A percentile compares a stretch with the other conserved stretches of the same genome.
Evolutionary conservation across 306 rosid genomes (phyloP).

Genomic region (Inga oerstediana): DNA sequence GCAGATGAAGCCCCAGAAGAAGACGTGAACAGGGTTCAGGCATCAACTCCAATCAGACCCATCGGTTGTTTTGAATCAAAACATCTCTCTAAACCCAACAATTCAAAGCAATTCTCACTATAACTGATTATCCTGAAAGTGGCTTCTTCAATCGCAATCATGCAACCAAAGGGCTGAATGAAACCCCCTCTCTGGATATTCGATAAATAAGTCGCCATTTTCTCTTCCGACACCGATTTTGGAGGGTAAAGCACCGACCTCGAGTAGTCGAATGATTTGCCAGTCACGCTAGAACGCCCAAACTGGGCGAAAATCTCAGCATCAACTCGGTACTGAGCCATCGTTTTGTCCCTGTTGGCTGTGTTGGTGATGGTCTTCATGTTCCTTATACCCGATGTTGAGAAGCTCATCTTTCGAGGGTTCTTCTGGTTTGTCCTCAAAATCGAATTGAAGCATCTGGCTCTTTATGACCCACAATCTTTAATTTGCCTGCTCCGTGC

Average conservation of each 20-base stretch:
- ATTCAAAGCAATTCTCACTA: slow-evolving; percentile 66
- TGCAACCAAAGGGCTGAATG: slow-evolving; percentile 77
- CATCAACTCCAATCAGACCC: slow-evolving; percentile 64
- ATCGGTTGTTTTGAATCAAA: slow-evolving; percentile 23
- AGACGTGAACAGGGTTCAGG: slow-evolving; percentile 62
- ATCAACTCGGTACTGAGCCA: slow-evolving; percentile 67
- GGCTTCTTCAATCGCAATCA: slow-evolving; percentile 68
- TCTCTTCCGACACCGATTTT: slow-evolving; percentile 59
- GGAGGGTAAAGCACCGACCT: slow-evolving; percentile 50
- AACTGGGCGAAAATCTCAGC: slow-evolving; percentile 67
- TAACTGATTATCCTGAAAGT: slow-evolving; percentile 55
- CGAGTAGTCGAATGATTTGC: slow-evolving; percentile 69
- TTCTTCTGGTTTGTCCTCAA: slow-evolving; percentile 5
- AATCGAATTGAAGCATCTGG: slow-evolving; percentile 12
- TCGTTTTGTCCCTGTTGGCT: slow-evolving; percentile 34
- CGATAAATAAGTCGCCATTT: slow-evolving; percentile 56
- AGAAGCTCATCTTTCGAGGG: slow-evolving; percentile 43
- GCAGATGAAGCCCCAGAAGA: slow-evolving; percentile 64
- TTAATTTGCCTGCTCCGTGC: not conserved
- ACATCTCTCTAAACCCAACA: slow-evolving; percentile 53
- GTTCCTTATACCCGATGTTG: slow-evolving; percentile 59
- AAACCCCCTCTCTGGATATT: slow-evolving; percentile 79
- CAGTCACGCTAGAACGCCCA: slow-evolving; percentile 60
- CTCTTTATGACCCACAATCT: not conserved
- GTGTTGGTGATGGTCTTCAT: slow-evolving; percentile 36